phyloP scores from a whole-genome alignment of 1,284 basidiomycete species.

The Boletus sp. region DNA sequence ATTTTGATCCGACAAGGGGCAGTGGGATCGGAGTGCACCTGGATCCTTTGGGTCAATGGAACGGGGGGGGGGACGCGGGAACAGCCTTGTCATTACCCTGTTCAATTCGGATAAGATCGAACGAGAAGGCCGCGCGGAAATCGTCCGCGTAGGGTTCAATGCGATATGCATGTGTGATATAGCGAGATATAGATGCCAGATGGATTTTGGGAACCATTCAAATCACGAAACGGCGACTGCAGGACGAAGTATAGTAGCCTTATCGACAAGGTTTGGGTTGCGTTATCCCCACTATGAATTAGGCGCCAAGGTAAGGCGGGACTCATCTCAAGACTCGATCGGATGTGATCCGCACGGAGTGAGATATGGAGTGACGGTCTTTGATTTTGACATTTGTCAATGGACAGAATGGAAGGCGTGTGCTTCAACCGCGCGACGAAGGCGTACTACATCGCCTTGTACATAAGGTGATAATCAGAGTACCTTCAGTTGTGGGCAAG shows the following conservation, averaged over 20 bases:
- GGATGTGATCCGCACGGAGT: conserved; percentile 20
- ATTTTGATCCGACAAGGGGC: conserved; percentile 11
- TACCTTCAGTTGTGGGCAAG: background rate
- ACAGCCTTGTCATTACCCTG: conserved; percentile 1
- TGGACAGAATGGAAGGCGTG: conserved; percentile 23
- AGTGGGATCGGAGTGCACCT: conserved; percentile 1
- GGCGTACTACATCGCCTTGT: conserved; percentile 13
- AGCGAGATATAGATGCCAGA: conserved; percentile 14
- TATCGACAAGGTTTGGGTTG: conserved; percentile 15
- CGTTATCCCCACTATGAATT: conserved; percentile 7
- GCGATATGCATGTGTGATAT: conserved; percentile 15
- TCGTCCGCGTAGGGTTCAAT: conserved; percentile 20
- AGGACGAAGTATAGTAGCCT: conserved; percentile 13
- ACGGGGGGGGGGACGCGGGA: background rate
- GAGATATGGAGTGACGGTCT: conserved; percentile 8
- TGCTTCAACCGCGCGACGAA: background rate
- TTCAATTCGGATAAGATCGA: background rate
- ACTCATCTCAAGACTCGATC: conserved; percentile 4
- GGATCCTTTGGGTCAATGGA: background rate
- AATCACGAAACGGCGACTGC: conserved; percentile 7
- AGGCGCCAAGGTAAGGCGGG: background rate
- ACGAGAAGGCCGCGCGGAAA: conserved; percentile 16
- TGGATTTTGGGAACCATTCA: conserved; percentile 1
- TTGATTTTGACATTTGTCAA: background rate
- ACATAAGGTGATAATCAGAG: background rate